These are phyloP conservation scores for Heterobasidion occidentale DNA, from an alignment of 1,284 basidiomycete species.

Conservation along the genomic window DNA sequence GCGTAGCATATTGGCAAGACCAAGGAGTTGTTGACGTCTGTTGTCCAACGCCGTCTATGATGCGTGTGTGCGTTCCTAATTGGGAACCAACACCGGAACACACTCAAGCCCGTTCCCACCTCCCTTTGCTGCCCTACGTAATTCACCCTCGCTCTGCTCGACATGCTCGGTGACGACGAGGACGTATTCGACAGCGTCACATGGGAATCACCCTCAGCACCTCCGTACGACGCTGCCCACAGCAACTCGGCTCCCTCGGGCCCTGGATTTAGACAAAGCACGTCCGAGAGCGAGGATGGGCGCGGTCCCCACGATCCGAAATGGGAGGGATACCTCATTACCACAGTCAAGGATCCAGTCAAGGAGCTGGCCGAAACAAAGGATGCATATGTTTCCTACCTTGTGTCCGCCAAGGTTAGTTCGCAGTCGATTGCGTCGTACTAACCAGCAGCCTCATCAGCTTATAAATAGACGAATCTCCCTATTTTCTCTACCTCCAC, in stretches of 20 bases:
- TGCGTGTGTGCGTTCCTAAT: background rate
- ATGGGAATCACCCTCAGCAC: slow-evolving; percentile 68
- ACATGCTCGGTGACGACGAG: slow-evolving; percentile 74
- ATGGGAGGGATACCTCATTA: slow-evolving; percentile 86
- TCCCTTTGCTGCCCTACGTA: background rate
- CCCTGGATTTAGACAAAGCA: slow-evolving; percentile 74
- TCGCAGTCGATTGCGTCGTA: background rate
- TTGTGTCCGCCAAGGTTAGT: slow-evolving; percentile 80
- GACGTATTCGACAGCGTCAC: slow-evolving; percentile 83
- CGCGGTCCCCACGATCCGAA: slow-evolving; percentile 66
- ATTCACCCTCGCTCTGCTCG: slow-evolving; percentile 5
- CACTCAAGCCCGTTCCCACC: too few species aligned
- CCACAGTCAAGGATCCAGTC: slow-evolving; percentile 84
- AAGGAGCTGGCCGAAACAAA: slow-evolving; percentile 96
- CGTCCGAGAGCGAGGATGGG: slow-evolving; percentile 52
- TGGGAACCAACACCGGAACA: too few species aligned
- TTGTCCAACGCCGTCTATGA: slow-evolving; percentile 6
- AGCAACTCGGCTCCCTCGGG: slow-evolving; percentile 34
- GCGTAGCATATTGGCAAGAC: slow-evolving; percentile 12
- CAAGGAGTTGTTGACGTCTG: slow-evolving; percentile 18
- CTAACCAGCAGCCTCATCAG: background rate
- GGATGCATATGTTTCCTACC: slow-evolving; percentile 93
- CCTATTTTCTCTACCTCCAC: slow-evolving; percentile 71
- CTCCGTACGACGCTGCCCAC: slow-evolving; percentile 36
- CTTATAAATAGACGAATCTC: slow-evolving; percentile 60